Percentiles rank a stretch among this genome's conserved stretches.
Conservation (phyloP, 345 rosid species). For the Salix dunnii region DNA sequence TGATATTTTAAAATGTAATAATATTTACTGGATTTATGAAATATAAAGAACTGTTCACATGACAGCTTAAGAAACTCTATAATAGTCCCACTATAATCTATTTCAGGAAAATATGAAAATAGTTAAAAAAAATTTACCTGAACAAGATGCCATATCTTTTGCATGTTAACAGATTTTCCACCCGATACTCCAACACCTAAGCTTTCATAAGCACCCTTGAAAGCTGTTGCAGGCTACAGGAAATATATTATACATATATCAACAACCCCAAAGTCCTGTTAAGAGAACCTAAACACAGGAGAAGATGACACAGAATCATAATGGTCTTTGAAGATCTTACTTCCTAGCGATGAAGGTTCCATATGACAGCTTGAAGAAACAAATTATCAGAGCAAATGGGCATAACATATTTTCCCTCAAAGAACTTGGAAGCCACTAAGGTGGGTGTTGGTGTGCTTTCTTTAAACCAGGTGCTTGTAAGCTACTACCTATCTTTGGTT, state of each 20-base stretch:
- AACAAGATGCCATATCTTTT: constrained; percentile 97
- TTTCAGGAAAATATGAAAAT: constrained; percentile 4
- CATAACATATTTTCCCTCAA: not conserved
- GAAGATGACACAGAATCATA: not conserved
- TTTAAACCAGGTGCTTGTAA: not conserved
- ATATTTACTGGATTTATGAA: not conserved
- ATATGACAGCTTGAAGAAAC: constrained; percentile 5
- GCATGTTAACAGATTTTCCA: constrained; percentile 88
- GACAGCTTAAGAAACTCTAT: not conserved
- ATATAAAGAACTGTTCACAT: not conserved
- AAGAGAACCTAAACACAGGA: not conserved
- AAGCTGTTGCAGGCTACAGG: constrained; percentile 71
- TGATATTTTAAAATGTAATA: constrained; percentile 4
- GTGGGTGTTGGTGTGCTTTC: not conserved
- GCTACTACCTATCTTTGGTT: not conserved
- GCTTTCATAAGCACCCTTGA: constrained; percentile 75
- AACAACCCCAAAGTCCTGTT: not conserved
- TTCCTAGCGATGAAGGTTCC: not conserved
- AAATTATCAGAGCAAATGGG: not conserved
- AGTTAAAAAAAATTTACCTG: constrained; percentile 43
- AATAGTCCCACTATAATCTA: not conserved
- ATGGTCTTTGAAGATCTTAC: not conserved
- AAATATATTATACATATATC: not conserved
- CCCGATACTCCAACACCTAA: constrained; percentile 65
- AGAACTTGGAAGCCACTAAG: not conserved